Evolutionary conservation across 2,329 filamentous ascomycete species (phyloP).

Genomic region (Fusarium sp.): DNA sequence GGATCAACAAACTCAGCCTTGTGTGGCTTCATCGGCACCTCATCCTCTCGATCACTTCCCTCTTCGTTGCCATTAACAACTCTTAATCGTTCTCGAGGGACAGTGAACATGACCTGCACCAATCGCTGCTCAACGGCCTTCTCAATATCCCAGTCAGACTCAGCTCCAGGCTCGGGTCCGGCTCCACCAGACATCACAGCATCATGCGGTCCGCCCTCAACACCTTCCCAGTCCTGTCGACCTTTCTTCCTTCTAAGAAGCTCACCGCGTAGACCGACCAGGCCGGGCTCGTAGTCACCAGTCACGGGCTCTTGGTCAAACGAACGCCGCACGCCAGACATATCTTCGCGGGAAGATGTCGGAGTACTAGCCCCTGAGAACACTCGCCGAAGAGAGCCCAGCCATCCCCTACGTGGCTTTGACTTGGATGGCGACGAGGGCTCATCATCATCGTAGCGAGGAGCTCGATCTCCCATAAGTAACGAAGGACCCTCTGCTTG

Average conservation of each 20-base stretch:
- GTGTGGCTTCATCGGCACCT: constrained; percentile 46
- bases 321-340: constrained; percentile 47
- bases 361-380: constrained; percentile 60
- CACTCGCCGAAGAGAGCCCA: constrained; percentile 75
- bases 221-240: constrained; percentile 64
- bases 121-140: constrained; percentile 75
- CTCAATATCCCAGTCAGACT: constrained; percentile 84
- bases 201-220: constrained; percentile 21
- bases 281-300: constrained; percentile 59
- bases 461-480: constrained; percentile 51
- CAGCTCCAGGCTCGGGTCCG: constrained; percentile 52
- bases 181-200: constrained; percentile 48
- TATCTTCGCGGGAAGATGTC: constrained; percentile 45
- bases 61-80: constrained; percentile 85
- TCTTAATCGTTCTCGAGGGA: constrained; percentile 84
- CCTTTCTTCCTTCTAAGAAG: constrained; percentile 67
- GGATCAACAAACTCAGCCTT: constrained; percentile 58
- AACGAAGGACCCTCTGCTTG: constrained; percentile 65
- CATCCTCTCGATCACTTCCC: constrained; percentile 48
- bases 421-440: constrained; percentile 68
- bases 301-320: constrained; percentile 50
- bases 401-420: constrained; percentile 70
- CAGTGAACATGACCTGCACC: constrained; percentile 92
- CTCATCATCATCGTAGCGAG: constrained; percentile 52
- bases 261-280: constrained; percentile 60